These are phyloP conservation scores for Triticum monococcum DNA, from an alignment of 176 grass and related monocot genomes.

Conservation along the genomic window DNA sequence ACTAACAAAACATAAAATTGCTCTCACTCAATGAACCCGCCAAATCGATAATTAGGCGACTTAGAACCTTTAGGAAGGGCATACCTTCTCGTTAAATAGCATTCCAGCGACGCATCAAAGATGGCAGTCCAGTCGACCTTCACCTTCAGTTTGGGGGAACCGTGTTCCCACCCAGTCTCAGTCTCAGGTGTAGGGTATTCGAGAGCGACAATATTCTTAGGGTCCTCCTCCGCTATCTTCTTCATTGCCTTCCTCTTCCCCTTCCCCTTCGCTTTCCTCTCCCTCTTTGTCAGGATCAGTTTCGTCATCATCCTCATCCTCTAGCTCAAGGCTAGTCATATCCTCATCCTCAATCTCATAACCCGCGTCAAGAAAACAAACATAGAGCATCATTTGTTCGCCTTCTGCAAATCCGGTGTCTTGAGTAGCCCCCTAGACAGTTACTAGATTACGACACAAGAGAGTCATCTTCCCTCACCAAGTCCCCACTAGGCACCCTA, in stretches of 20 bases:
- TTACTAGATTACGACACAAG: not conserved
- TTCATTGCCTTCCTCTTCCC: too few species aligned
- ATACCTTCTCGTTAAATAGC: not conserved
- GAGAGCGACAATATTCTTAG: not conserved
- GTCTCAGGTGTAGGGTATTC: not conserved
- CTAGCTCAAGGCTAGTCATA: not conserved
- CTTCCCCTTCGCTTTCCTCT: not conserved
- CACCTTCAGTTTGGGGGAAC: not conserved
- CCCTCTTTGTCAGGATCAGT: too few species aligned
- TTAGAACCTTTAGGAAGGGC: not conserved
- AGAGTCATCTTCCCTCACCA: not conserved
- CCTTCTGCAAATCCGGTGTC: not conserved
- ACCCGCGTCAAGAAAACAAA: not conserved
- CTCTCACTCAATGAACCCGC: not conserved
- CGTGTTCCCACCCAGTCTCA: not conserved
- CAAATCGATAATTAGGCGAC: not conserved
- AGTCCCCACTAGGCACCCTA: too few species aligned
- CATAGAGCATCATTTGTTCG: not conserved
- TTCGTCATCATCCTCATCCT: not conserved
- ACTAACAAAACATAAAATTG: not conserved
- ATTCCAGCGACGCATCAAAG: not conserved
- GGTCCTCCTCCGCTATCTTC: not conserved
- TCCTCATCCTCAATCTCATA: not conserved
- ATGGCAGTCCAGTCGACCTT: not conserved
- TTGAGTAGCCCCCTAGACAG: not conserved